phyloP scores from a whole-genome alignment of 148 eudicot genomes.

The Rheum nobile region DNA sequence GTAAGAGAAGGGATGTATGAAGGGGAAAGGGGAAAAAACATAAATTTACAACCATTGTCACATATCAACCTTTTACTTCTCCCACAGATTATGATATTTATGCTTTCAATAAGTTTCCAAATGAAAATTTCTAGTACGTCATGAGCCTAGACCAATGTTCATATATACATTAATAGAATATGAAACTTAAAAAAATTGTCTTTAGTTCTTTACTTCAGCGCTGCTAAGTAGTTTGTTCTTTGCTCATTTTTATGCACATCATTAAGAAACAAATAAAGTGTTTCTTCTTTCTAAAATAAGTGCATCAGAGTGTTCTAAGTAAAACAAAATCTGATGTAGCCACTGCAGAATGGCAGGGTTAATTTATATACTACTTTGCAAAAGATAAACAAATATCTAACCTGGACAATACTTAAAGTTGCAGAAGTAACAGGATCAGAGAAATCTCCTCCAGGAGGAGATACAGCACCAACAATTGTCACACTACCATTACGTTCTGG shows the following conservation, averaged over 20 bases:
- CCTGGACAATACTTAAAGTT: slow-evolving; percentile 97
- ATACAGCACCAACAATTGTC: slow-evolving; percentile 98
- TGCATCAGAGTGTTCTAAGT: not conserved
- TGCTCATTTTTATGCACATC: not conserved
- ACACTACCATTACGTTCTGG: slow-evolving; percentile 99
- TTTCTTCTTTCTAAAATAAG: not conserved
- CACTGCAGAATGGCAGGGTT: not conserved
- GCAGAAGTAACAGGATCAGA: slow-evolving; percentile 99
- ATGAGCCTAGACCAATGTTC: not conserved
- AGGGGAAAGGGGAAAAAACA: not conserved
- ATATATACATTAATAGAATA: not conserved
- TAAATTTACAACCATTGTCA: not conserved
- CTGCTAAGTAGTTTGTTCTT: not conserved
- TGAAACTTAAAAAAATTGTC: not conserved
- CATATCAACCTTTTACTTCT: not conserved
- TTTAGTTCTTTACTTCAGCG: not conserved
- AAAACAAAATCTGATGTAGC: not conserved
- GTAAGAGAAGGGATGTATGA: not conserved
- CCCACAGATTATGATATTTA: not conserved
- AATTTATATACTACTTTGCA: not conserved
- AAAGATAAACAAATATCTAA: slow-evolving; percentile 14
- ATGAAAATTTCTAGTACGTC: not conserved
- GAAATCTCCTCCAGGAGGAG: slow-evolving; percentile 99
- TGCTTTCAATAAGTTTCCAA: not conserved
- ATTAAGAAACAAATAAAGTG: not conserved